Conservation (phyloP, 2,329 filamentous ascomycete genomes). For the Fusarium sarcochroum region DNA sequence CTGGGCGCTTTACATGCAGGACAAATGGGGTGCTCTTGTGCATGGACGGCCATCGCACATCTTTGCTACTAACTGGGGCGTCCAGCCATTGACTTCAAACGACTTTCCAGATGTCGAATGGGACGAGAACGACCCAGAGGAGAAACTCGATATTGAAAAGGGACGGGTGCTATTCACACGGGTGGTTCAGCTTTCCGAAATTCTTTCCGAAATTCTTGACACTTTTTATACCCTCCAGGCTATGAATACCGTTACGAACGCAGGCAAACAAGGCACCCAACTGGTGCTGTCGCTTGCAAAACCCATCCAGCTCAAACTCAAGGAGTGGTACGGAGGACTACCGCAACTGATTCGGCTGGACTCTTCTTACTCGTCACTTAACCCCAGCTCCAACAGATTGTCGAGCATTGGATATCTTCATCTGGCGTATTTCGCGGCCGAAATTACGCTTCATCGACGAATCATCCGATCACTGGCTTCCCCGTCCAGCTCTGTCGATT, state of each 20-base stretch:
- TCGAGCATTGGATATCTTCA: conserved; percentile 84
- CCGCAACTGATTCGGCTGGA: conserved; percentile 77
- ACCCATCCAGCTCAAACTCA: conserved; percentile 84
- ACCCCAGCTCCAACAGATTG: conserved; percentile 60
- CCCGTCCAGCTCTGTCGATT: conserved; percentile 67
- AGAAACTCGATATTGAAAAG: conserved; percentile 74
- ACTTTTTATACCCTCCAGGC: conserved; percentile 86
- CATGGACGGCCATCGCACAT: conserved; percentile 88
- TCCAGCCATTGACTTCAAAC: conserved; percentile 72
- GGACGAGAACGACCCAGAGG: conserved; percentile 72
- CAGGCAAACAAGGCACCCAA: conserved; percentile 78
- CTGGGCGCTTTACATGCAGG: conserved; percentile 95
- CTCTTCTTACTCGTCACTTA: conserved; percentile 59
- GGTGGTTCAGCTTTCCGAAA: conserved; percentile 81
- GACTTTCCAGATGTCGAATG: conserved; percentile 82
- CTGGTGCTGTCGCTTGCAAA: conserved; percentile 82
- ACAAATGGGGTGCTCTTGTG: conserved; percentile 89
- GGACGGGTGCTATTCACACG: conserved; percentile 80
- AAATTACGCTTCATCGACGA: conserved; percentile 92
- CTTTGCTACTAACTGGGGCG: conserved; percentile 80
- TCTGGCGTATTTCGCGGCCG: conserved; percentile 91
- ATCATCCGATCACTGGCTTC: conserved; percentile 84
- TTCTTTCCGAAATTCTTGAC: conserved; percentile 84
- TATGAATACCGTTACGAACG: conserved; percentile 76
- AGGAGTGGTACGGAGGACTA: conserved; percentile 84